phyloP scores from a whole-genome alignment of 129 eudicot species.

The Centella asiatica region DNA sequence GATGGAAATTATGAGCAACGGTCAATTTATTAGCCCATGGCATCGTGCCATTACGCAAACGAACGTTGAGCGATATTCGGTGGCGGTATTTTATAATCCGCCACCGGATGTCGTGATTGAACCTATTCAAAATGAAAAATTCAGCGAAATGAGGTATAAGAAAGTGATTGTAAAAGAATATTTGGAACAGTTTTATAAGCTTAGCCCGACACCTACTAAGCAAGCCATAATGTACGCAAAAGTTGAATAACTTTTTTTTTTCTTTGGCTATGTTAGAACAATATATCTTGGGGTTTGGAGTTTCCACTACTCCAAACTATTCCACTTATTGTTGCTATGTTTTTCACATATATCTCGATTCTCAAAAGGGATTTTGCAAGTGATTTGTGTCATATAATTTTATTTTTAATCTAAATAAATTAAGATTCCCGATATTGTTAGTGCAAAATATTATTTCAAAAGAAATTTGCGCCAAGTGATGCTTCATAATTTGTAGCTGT shows the following conservation, averaged over 20 bases:
- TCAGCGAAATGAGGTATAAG: conserved; percentile 23
- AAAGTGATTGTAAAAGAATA: conserved; percentile 50
- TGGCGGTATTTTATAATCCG: conserved; percentile 40
- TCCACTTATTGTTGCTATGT: too few species aligned
- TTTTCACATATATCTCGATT: too few species aligned
- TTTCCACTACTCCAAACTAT: too few species aligned
- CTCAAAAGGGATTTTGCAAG: too few species aligned
- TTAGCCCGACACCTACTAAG: conserved; percentile 29
- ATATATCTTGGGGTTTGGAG: too few species aligned
- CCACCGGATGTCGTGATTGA: conserved; percentile 28
- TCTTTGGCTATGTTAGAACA: too few species aligned
- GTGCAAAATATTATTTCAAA: too few species aligned
- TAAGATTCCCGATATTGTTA: too few species aligned
- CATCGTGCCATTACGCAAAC: conserved; percentile 28
- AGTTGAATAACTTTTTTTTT: neutral
- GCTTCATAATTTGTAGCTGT: too few species aligned
- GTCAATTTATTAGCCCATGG: conserved; percentile 39
- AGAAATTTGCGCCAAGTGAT: too few species aligned
- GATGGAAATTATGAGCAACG: conserved; percentile 52
- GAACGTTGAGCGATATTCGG: conserved; percentile 28
- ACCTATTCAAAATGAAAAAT: conserved; percentile 10
- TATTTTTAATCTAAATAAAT: too few species aligned
- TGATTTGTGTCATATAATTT: too few species aligned
- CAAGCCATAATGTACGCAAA: conserved; percentile 33
- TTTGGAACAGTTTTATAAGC: conserved; percentile 26